Percentiles rank a stretch among this genome's conserved stretches.
These are phyloP conservation scores for Camelina sativa DNA, from an alignment of 345 rosid species.

Conservation along the genomic window DNA sequence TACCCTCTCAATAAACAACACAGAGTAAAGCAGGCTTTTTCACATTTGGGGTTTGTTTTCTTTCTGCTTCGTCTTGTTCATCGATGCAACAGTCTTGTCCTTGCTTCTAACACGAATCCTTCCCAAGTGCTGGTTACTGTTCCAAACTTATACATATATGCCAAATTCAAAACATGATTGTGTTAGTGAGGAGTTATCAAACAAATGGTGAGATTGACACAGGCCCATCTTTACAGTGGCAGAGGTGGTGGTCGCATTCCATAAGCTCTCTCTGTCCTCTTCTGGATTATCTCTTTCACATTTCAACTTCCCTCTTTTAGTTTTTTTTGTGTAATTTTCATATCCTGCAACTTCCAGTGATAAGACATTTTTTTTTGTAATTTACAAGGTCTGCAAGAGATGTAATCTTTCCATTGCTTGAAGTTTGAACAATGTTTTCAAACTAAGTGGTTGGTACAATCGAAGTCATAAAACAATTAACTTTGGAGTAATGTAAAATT, in stretches of 20 bases:
- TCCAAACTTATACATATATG: not conserved
- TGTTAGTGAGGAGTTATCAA: conserved; percentile 33
- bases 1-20: not conserved
- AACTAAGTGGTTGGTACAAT: not conserved
- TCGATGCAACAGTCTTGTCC: conserved; percentile 29
- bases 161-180: not conserved
- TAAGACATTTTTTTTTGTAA: not conserved
- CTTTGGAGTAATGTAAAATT: not conserved
- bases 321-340: not conserved
- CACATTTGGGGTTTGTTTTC: conserved; percentile 25
- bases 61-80: conserved; percentile 18
- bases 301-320: conserved; percentile 4
- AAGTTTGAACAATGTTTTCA: not conserved
- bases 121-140: conserved; percentile 23
- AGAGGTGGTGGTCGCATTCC: conserved; percentile 30
- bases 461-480: not conserved
- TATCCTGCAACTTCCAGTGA: not conserved
- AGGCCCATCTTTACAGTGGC: conserved; percentile 32
- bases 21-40: conserved; percentile 14
- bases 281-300: not conserved
- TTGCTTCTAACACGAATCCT: conserved; percentile 31
- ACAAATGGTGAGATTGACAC: conserved; percentile 33
- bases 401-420: not conserved
- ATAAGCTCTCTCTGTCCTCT: conserved; percentile 5
- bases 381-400: not conserved